Conservation (phyloP, 805 yeast species). For the Yamadazyma olivae region DNA sequence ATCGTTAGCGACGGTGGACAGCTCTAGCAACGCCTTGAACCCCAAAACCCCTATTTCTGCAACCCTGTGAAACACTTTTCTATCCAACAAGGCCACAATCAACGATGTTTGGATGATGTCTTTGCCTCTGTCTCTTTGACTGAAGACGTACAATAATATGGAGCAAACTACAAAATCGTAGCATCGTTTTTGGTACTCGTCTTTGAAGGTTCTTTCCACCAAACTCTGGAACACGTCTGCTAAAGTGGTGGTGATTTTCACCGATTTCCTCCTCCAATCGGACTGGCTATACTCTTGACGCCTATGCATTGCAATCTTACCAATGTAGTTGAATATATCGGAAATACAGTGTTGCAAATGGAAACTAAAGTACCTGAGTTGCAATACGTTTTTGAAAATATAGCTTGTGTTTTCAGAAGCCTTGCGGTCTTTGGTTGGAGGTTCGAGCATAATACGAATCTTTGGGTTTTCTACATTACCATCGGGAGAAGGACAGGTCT, state of each 20-base stretch:
- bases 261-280: constrained; percentile 37
- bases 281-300: constrained; percentile 41
- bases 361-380: constrained; percentile 49
- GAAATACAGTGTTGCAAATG: constrained; percentile 46
- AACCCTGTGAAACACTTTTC: constrained; percentile 42
- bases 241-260: constrained; percentile 35
- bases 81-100: constrained; percentile 49
- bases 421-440: constrained; percentile 27
- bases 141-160: constrained; percentile 36
- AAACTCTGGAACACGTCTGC: constrained; percentile 23
- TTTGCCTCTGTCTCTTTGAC: constrained; percentile 21
- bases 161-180: constrained; percentile 35
- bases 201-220: constrained; percentile 17
- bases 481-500: constrained; percentile 35
- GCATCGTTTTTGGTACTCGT: constrained; percentile 18
- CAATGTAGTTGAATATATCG: constrained; percentile 40
- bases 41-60: constrained; percentile 19
- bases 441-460: constrained; percentile 38
- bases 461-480: constrained; percentile 30
- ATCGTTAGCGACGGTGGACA: neutral
- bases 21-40: neutral
- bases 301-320: constrained; percentile 45
- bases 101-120: constrained; percentile 35
- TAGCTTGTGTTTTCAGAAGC: constrained; percentile 47
- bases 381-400: constrained; percentile 54